These are phyloP conservation scores for Solanum corneliomulleri DNA, from an alignment of 257 asterid genomes.

Conservation along the genomic window DNA sequence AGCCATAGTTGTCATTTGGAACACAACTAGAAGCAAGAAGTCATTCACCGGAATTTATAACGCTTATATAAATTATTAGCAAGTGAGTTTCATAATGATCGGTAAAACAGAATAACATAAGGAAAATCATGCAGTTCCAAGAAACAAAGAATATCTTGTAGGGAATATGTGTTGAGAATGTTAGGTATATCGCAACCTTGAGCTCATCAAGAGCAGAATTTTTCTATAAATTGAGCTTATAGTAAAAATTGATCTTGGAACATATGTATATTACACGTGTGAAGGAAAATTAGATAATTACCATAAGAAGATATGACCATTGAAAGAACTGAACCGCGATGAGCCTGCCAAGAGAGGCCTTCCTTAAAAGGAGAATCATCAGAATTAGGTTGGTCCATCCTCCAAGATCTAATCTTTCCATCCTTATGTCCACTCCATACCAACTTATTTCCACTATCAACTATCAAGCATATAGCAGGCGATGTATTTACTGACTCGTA, in stretches of 20 bases:
- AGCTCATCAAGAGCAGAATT: neutral
- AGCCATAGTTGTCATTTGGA: neutral
- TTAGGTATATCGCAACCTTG: neutral
- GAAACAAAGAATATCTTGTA: neutral
- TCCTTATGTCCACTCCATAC: constrained; percentile 97
- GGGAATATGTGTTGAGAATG: neutral
- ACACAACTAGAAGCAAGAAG: neutral
- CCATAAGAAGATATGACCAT: constrained; percentile 76
- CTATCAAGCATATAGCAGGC: constrained; percentile 57
- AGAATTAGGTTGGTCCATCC: constrained; percentile 60
- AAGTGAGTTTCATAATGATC: neutral
- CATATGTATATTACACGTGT: neutral
- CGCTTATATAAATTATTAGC: neutral
- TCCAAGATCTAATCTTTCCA: constrained; percentile 90
- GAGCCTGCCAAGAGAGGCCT: constrained; percentile 93
- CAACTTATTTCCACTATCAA: constrained; percentile 67
- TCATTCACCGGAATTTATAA: neutral
- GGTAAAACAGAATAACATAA: neutral
- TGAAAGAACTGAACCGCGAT: constrained; percentile 67
- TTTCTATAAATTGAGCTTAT: neutral
- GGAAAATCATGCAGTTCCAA: neutral
- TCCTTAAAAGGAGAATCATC: constrained; percentile 58
- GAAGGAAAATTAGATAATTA: constrained; percentile 12
- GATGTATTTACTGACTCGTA: constrained; percentile 59
- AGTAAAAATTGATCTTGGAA: neutral